Evolutionary conservation across 2,329 filamentous ascomycete species (phyloP), one percentile per base, ranked within the genome.

Genomic region (Drechslera avenae): DNA sequence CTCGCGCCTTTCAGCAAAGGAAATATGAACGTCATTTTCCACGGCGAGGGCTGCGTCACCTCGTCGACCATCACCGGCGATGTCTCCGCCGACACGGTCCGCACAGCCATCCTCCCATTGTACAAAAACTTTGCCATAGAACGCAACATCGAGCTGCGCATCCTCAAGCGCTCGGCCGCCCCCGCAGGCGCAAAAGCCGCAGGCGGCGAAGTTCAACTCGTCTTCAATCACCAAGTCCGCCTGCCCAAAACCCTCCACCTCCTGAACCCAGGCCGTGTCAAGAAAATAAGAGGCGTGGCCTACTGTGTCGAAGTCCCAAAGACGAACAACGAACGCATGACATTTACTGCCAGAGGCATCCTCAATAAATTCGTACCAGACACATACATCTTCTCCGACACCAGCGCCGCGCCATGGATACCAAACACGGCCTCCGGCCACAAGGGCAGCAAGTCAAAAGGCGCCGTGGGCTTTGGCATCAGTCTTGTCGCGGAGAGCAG

Each of bases 301-400:
- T 99, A 97, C 75, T 89, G 89, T 47, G 91, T 90, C 1, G 94
- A 95, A 39, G 92, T 97, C 0, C 89, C 90, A 9, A 93, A 90
- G 0, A 91, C 88, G 41, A 97, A 97, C 73, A 99, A 97, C 71
- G 90, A 88, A 56, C 83, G 94, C 58, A 95, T 97, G 89, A 99
- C 97, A 67, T 90, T 96, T 67, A 85, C 88, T 2, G 91, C 92
- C 9, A 83, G 93, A 62, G 91, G 91, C 39, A 82, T 99, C 9
- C 80, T 99, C 39, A 99, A 99, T 72, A 69, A 70, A 33, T 82
- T 99, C 49, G 87, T 90, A 3, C 85, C 88, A 5, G 94, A 99
- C 69, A 93, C 96, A 35, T 94, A 97, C 72, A 86, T 99, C 59
- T 96, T 86, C 73, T 86, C 84, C 9, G 86, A 88, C 63, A 81